phyloP scores from a whole-genome alignment of 495 filamentous ascomycete genomes.

The Saxophila tyrrhenica region DNA sequence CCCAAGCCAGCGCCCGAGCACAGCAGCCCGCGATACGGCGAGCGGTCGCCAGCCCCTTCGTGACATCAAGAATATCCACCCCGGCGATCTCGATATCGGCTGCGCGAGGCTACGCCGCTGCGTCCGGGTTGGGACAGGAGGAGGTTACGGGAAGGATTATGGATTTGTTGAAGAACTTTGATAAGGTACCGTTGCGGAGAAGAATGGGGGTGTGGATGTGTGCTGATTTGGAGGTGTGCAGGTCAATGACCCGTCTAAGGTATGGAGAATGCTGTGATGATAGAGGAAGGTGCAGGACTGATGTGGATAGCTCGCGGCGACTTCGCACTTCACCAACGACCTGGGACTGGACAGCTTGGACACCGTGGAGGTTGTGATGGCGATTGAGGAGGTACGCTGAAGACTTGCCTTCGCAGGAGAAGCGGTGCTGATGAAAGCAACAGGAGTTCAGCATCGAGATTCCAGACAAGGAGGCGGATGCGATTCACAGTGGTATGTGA shows the following conservation, averaged over 20 bases:
- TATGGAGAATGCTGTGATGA: slow-evolving; percentile 17
- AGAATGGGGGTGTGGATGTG: slow-evolving; percentile 7
- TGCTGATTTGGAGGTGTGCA: slow-evolving; percentile 12
- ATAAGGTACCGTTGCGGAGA: slow-evolving; percentile 61
- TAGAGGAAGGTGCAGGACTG: neutral
- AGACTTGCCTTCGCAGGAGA: slow-evolving; percentile 9
- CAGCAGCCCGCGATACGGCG: slow-evolving; percentile 8
- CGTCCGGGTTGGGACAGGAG: slow-evolving; percentile 58
- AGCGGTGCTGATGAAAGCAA: slow-evolving; percentile 25
- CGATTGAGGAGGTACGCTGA: slow-evolving; percentile 85
- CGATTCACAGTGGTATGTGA: slow-evolving; percentile 88
- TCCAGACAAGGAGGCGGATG: slow-evolving; percentile 96
- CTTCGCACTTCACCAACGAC: slow-evolving; percentile 89
- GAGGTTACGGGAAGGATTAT: slow-evolving; percentile 91
- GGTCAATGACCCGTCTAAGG: slow-evolving; percentile 35
- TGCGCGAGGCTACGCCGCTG: slow-evolving; percentile 76
- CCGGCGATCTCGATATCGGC: slow-evolving; percentile 46
- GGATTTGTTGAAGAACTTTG: slow-evolving; percentile 83
- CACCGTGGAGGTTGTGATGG: slow-evolving; percentile 99
- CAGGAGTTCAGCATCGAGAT: slow-evolving; percentile 99
- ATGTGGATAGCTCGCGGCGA: slow-evolving; percentile 53
- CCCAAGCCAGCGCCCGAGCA: slow-evolving; percentile 8
- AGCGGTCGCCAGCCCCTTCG: slow-evolving; percentile 11
- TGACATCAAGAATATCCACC: slow-evolving; percentile 32
- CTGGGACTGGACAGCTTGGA: slow-evolving; percentile 93